Percentiles rank a stretch among this genome's conserved stretches.
These are phyloP conservation scores for Micromonas pusilla DNA, from an alignment of 139 green algal genomes.

Conservation along the genomic window DNA sequence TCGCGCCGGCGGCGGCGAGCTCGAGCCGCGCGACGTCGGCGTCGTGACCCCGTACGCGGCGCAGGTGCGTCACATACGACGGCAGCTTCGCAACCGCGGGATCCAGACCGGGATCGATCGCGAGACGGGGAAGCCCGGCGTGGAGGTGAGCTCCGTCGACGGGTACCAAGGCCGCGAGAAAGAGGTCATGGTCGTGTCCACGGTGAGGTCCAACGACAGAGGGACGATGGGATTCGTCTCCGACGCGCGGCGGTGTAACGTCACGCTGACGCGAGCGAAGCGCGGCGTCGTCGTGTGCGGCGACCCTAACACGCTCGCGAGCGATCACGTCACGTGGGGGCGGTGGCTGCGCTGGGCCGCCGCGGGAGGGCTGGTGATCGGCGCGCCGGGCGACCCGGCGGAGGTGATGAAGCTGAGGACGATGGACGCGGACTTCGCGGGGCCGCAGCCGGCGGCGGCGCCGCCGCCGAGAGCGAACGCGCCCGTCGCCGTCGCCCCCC, in stretches of 20 bases:
- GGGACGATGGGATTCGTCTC: conserved; percentile 72
- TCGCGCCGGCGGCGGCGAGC: conserved; percentile 34
- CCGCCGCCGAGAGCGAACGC: neutral
- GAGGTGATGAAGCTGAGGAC: neutral
- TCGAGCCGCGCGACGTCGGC: conserved; percentile 24
- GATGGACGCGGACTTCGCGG: neutral
- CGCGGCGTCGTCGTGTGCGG: conserved; percentile 66
- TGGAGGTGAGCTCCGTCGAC: conserved; percentile 41
- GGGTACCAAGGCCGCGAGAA: conserved; percentile 83
- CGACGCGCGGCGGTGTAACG: conserved; percentile 79
- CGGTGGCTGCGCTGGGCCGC: conserved; percentile 4
- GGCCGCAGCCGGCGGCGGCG: neutral
- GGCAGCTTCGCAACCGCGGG: neutral
- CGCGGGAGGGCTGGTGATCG: neutral
- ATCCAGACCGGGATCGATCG: conserved; percentile 4
- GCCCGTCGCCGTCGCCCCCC: neutral
- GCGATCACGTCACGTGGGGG: neutral
- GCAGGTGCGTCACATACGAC: conserved; percentile 26
- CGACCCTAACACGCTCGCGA: conserved; percentile 39
- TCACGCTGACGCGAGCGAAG: conserved; percentile 74
- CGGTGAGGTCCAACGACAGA: conserved; percentile 67
- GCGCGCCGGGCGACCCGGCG: neutral
- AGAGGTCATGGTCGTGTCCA: conserved; percentile 79
- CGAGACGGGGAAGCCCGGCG: neutral
- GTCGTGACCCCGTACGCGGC: conserved; percentile 41